Evolutionary conservation across 108 stramenopile species (phyloP), one percentile per base, ranked within the genome.

Genomic region (Cyclostephanos tholiformis): DNA sequence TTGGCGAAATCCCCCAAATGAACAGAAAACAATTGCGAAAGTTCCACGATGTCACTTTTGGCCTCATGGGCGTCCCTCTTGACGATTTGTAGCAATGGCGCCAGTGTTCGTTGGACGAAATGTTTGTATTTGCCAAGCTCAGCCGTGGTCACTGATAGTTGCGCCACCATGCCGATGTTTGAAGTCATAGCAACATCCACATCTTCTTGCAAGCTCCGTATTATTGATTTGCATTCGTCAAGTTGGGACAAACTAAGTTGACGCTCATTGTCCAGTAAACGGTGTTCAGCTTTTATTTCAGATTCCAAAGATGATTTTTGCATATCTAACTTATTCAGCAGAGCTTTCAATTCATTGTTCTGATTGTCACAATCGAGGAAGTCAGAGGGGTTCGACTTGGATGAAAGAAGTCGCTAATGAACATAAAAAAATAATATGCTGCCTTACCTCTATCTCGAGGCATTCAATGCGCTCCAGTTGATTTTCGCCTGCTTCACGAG

Each of bases 321-420:
- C 20, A 39, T 27, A n/a, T 70, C 69, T 19, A 69, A 44, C 14
- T 13, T 69, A 16, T 56, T 63, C 6, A 70, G 3, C 17, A 58
- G 49, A 30, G 43, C 67, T 53, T 59, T 74, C 65, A 80, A 43
- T 30, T 74, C 44, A 43, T 65, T 39, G 56, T 80, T 80, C 73
- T 70, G 36, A 38, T 38, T 55, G 12, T 27, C 26, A 12, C 27
- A 46, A 63, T 25, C 32, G 36, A 27, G 35, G 32, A 22, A 55
- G 23, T 17, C 48, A n/a, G 25, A 56, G 16, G 27, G 36, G 36
- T 68, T 53, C 16, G 49, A 39, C 9, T 10, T 30, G 25, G 50
- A 27, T 27, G 8, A 4, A 55, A 12, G 6, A 26, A 55, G 8
- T 55, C 4, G 52, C 20, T 0, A n/a, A 16, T 2, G 26, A 35